Base-by-base conservation (phyloP, 2,329 filamentous ascomycete genomes). In the Lomentospora prolificans region DNA sequence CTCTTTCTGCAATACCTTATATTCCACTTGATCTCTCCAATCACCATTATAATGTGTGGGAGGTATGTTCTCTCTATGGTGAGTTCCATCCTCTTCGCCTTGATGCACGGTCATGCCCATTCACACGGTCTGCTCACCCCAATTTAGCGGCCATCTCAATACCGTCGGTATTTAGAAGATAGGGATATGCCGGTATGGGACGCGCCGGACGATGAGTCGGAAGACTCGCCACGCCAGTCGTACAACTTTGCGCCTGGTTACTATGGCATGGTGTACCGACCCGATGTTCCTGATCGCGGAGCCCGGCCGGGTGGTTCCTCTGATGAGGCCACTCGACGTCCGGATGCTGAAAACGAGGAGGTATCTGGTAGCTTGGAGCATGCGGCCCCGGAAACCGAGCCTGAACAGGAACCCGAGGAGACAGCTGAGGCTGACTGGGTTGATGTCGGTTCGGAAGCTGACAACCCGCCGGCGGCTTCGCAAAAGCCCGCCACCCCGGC, bases 221-320 rank as follows among this genome's bases (percentile, higher is more conserved):
- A 86, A 14, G 67, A 64, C 2, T 71, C 74, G 1, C 81, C 81
- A 1, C 81, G 87, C 36, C 87, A 89, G 65, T 90, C 81, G 33
- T 96, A 95, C 73, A 97, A 97, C 68, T 95, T 99, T 66, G 90
- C 92, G 0, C 94, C 94, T 0, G 88, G 91, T 0, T 88, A 90
- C 59, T 79, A 87, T 64, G 92, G 94, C 31, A 75, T 94, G 24
- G 88, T 97, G 25, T 96, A 95, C 67, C 83, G 90, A 58, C 89
- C 89, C 31, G 82, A 90, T 53, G 78, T 80, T 4, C 77, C 83
- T 10, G 82, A 86, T 57, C 72, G 74, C 60, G 82, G 81, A n/a
- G 76, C 78, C 12, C 76, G 77, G 1, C 69, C 70, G 14, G 62
- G 62, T 28, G 60, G 62, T 27, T 57, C 62, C 55, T 59, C 62